Evolutionary conservation across 2,329 filamentous ascomycete genomes (phyloP), one percentile per base, ranked within the genome.

Genomic region (Diaporthe sp.): DNA sequence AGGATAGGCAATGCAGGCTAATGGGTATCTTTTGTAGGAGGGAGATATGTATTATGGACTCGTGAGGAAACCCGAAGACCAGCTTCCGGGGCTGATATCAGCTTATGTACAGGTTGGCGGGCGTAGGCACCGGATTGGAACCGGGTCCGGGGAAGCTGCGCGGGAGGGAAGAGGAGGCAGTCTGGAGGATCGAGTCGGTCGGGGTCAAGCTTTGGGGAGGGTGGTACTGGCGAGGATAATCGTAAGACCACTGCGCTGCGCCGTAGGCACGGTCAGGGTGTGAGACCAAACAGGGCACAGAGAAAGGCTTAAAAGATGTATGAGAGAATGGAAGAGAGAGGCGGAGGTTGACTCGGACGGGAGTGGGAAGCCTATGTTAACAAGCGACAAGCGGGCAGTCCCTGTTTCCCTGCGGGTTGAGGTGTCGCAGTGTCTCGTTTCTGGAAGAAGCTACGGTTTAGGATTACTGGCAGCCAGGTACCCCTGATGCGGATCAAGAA

Each of bases 51-150:
- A 74, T 52, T 73, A 74, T 66, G 30, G 42, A 69, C 25, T 45
- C 66, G 57, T 54, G 55, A 17, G 28, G 35, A 50, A 55, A 71
- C 60, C 73, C 72, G 75, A 76, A 76, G 75, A 42, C 75, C 75
- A 69, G 75, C 75, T 76, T 75, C 75, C 67, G 74, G 71, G 73
- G 61, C 55, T 61, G 75, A 74, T 60, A 68, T 71, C 30, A 71
- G 70, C n/a, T 54, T 74, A 74, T 76, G 61, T 74, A 74, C 74
- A 74, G 45, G 35, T 38, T 10, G 13, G 8, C 52, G 45, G 66
- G 30, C 57, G 61, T 35, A 35, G 61, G 61, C 28, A 5, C 45
- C 25, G 35, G 35, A 58, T 45, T 25, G 30, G 7, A 15, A n/a
- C 47, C n/a, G 30, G 38, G 50, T 45, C 57, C 58, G 45, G 57